phyloP scores from a whole-genome alignment of 169 alveolate genomes.

The Plasmodium cynomolgi region DNA sequence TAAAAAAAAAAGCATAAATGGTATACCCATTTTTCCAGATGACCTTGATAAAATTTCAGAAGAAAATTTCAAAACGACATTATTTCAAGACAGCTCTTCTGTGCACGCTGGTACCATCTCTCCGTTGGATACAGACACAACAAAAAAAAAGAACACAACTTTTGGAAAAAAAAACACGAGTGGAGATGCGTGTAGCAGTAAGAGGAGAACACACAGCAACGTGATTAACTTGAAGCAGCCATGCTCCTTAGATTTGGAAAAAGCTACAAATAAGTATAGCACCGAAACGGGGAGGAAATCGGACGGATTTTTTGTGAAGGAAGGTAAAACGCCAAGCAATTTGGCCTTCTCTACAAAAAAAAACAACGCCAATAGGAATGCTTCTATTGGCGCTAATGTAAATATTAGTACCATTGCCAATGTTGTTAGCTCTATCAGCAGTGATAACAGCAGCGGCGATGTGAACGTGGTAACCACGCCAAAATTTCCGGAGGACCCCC shows the following conservation, averaged over 20 bases:
- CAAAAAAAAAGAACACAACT: background rate
- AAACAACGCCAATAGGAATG: background rate
- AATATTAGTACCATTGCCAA: background rate
- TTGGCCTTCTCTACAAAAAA: background rate
- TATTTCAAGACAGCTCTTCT: background rate
- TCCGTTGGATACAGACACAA: background rate
- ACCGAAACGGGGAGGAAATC: background rate
- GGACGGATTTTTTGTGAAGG: background rate
- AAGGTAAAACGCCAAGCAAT: background rate
- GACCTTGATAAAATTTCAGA: constrained; percentile 47
- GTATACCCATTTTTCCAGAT: constrained; percentile 67
- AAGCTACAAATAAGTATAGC: background rate
- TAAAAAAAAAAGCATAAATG: background rate
- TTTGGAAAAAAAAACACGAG: background rate
- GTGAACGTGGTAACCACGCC: constrained; percentile 4
- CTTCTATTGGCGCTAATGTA: background rate
- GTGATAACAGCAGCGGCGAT: background rate
- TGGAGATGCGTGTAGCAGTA: background rate
- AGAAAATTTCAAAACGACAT: background rate
- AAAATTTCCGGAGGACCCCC: constrained; percentile 56
- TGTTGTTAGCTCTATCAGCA: background rate
- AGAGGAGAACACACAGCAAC: background rate
- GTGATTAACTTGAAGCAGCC: background rate
- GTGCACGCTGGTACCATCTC: background rate
- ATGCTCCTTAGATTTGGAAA: background rate